Evolutionary conservation across 2,329 filamentous ascomycete genomes (phyloP).

Genomic region (Colletotrichum tanaceti): DNA sequence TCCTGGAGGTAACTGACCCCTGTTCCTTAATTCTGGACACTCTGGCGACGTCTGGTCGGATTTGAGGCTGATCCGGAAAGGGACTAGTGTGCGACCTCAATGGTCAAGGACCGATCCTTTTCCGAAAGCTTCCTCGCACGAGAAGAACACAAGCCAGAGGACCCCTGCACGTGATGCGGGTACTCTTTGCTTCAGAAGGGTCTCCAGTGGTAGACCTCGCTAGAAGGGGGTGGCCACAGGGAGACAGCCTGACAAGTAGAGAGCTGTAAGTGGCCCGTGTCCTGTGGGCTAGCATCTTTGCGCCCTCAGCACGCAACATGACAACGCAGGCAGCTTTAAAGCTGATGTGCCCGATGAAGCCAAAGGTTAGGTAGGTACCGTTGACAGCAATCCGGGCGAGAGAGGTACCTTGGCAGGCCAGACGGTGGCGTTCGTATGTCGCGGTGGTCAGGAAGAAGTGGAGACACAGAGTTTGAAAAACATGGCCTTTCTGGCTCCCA

Average conservation of each 20-base stretch:
- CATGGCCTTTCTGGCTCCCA: slow-evolving; percentile 43
- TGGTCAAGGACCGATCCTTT: slow-evolving; percentile 35
- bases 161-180: slow-evolving; percentile 40
- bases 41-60: slow-evolving; percentile 40
- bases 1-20: slow-evolving; percentile 36
- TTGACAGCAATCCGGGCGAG: slow-evolving; percentile 3
- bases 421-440: slow-evolving; percentile 37
- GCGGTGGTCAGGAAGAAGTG: slow-evolving; percentile 37
- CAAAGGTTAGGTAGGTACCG: slow-evolving; percentile 5
- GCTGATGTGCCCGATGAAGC: neutral
- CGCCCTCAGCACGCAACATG: slow-evolving; percentile 25
- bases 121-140: slow-evolving; percentile 6
- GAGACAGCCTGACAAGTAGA: slow-evolving; percentile 4
- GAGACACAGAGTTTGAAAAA: slow-evolving; percentile 41
- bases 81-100: slow-evolving; percentile 27
- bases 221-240: slow-evolving; percentile 23
- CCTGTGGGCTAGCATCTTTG: slow-evolving; percentile 12
- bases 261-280: slow-evolving; percentile 22
- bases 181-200: slow-evolving; percentile 31
- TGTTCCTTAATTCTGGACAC: slow-evolving; percentile 42
- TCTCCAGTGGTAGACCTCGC: slow-evolving; percentile 25
- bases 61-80: slow-evolving; percentile 37
- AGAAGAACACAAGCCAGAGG: neutral
- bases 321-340: slow-evolving; percentile 16
- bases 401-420: slow-evolving; percentile 32